These are phyloP conservation scores for Fennellomyces sp. DNA, from an alignment of 371 early-diverging fungal species.

Conservation along the genomic window DNA sequence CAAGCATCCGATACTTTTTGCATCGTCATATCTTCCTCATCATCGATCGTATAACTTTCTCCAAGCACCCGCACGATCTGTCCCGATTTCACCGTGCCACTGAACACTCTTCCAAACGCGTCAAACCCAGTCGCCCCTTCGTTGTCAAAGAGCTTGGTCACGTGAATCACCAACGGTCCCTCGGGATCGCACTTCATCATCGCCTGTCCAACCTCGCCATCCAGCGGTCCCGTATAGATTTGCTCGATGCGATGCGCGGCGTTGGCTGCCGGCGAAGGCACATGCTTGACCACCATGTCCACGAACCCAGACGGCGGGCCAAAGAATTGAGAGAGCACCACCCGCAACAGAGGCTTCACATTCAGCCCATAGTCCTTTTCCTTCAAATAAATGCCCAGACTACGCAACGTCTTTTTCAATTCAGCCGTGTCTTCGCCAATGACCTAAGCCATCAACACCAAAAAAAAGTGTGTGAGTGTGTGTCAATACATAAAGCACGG, in stretches of 20 bases:
- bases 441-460: slow-evolving; percentile 20
- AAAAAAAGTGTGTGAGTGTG: no score
- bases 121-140: slow-evolving; percentile 84
- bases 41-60: slow-evolving; percentile 87
- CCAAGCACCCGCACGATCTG: slow-evolving; percentile 90
- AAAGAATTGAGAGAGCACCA: slow-evolving; percentile 90
- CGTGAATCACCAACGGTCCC: slow-evolving; percentile 91
- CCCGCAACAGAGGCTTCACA: slow-evolving; percentile 79
- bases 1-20: slow-evolving; percentile 77
- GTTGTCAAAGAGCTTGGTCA: slow-evolving; percentile 89
- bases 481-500: no score
- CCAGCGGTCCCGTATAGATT: slow-evolving; percentile 80
- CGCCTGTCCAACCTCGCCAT: slow-evolving; percentile 61
- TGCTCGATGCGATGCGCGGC: slow-evolving; percentile 71
- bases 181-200: slow-evolving; percentile 87
- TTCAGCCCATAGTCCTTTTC: slow-evolving; percentile 77
- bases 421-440: slow-evolving; percentile 74
- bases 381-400: slow-evolving; percentile 84
- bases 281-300: slow-evolving; percentile 83
- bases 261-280: slow-evolving; percentile 83
- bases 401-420: slow-evolving; percentile 71
- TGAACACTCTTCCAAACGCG: slow-evolving; percentile 91
- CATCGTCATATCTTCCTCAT: slow-evolving; percentile 94
- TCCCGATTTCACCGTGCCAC: slow-evolving; percentile 83
- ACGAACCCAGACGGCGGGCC: slow-evolving; percentile 87